phyloP scores from a whole-genome alignment of 225 moss, liverwort and hornwort species.

The Physcomitrellopsis africana region DNA sequence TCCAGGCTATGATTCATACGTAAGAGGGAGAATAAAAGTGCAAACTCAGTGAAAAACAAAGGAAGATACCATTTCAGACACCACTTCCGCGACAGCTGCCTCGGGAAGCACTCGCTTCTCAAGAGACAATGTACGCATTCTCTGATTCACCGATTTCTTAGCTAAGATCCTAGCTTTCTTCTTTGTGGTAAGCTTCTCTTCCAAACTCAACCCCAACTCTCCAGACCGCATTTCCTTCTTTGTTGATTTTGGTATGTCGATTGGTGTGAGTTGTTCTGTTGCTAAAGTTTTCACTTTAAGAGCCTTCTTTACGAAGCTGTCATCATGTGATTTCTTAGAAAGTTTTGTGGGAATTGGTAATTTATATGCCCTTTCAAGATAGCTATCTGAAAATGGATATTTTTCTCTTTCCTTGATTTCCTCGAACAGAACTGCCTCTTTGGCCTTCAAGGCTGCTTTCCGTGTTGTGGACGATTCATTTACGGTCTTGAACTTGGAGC shows the following conservation, averaged over 20 bases:
- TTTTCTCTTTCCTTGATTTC: conserved; percentile 38
- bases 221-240: conserved; percentile 55
- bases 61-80: conserved; percentile 63
- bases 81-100: conserved; percentile 75
- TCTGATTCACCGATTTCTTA: conserved; percentile 53
- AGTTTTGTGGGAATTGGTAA: conserved; percentile 20
- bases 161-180: conserved; percentile 56
- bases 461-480: conserved; percentile 6
- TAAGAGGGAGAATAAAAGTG: not conserved
- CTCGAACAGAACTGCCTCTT: conserved; percentile 31
- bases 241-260: conserved; percentile 34
- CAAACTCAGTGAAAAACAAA: not conserved
- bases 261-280: conserved; percentile 16
- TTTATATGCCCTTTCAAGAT: conserved; percentile 36
- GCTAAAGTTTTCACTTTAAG: conserved; percentile 24
- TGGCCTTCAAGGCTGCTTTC: conserved; percentile 36
- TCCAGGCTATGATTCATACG: not conserved
- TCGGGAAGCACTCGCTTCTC: conserved; percentile 62
- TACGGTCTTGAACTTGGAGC: conserved; percentile 37
- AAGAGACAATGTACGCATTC: conserved; percentile 44
- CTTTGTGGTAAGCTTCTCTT: conserved; percentile 42
- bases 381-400: conserved; percentile 34
- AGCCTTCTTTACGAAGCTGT: conserved; percentile 18
- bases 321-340: conserved; percentile 11
- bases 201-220: conserved; percentile 40